A percentile compares a stretch with the other conserved stretches of the same genome.
Conservation (phyloP, 352 stramenopile species). For the Globisporangium sylvaticum region DNA sequence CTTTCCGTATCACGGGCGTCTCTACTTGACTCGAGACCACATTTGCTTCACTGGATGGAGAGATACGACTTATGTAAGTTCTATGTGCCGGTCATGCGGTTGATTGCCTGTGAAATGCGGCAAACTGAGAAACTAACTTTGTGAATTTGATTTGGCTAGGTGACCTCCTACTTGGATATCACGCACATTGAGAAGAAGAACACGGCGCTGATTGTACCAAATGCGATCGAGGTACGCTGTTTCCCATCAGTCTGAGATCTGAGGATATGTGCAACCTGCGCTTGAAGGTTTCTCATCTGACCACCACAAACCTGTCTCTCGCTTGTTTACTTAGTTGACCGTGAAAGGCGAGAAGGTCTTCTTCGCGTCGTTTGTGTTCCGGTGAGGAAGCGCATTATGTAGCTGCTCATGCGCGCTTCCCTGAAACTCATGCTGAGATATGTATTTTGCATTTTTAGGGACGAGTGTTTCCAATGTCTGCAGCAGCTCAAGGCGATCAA, state of each 20-base stretch:
- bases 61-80: slow-evolving; percentile 72
- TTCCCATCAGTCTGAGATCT: neutral
- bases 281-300: neutral
- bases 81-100: neutral
- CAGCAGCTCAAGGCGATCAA: slow-evolving; percentile 74
- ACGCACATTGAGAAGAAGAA: slow-evolving; percentile 80
- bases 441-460: slow-evolving; percentile 30
- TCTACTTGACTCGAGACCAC: slow-evolving; percentile 73
- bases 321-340: slow-evolving; percentile 34
- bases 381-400: too few relatives aligned
- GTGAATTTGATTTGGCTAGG: slow-evolving; percentile 23
- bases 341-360: slow-evolving; percentile 70
- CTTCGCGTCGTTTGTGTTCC: slow-evolving; percentile 82
- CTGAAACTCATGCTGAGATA: slow-evolving; percentile 5
- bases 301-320: neutral
- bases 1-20: slow-evolving; percentile 74
- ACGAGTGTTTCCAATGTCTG: slow-evolving; percentile 82
- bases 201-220: slow-evolving; percentile 79
- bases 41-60: slow-evolving; percentile 83
- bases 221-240: slow-evolving; percentile 70
- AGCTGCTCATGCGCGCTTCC: neutral
- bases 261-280: neutral
- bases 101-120: neutral
- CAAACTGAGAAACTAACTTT: neutral
- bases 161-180: slow-evolving; percentile 75